Conservation (phyloP, 352 stramenopile species). For the Phytophthora colocasiae region DNA sequence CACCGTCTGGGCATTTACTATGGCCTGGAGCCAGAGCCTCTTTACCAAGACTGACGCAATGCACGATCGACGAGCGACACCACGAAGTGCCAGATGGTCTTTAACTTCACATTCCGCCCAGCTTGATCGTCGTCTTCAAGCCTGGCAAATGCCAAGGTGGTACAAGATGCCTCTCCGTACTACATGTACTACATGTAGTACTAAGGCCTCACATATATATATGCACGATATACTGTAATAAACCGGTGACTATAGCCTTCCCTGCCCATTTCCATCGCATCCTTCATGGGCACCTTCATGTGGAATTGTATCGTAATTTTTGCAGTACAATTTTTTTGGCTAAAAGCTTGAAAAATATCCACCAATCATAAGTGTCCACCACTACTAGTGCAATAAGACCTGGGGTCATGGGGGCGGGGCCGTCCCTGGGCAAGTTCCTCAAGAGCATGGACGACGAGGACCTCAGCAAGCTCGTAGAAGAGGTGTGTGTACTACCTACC, state of each 20-base stretch:
- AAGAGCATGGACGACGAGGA: conserved; percentile 68
- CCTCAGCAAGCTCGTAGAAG: conserved; percentile 51
- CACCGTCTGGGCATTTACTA: neutral
- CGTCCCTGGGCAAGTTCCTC: conserved; percentile 67
- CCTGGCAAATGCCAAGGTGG: too few species aligned
- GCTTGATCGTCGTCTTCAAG: conserved; percentile 12
- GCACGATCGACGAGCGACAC: conserved; percentile 21
- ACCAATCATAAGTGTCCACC: conserved; percentile 14
- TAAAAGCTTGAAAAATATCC: neutral
- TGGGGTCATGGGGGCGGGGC: conserved; percentile 43
- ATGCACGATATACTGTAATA: too few species aligned
- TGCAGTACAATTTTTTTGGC: too few species aligned
- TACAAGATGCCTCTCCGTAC: too few species aligned
- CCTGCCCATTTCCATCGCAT: too few species aligned
- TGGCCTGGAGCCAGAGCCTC: conserved; percentile 9
- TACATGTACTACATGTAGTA: too few species aligned
- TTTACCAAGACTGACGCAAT: conserved; percentile 15
- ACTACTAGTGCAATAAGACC: neutral
- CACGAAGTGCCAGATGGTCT: conserved; percentile 18
- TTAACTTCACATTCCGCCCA: conserved; percentile 20
- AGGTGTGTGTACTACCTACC: conserved; percentile 33
- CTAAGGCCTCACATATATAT: too few species aligned
- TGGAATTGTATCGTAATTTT: too few species aligned
- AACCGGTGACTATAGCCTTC: too few species aligned
- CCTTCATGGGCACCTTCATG: too few species aligned